phyloP scores from a whole-genome alignment of 768 basidiomycete species.

The Imleria badia region DNA sequence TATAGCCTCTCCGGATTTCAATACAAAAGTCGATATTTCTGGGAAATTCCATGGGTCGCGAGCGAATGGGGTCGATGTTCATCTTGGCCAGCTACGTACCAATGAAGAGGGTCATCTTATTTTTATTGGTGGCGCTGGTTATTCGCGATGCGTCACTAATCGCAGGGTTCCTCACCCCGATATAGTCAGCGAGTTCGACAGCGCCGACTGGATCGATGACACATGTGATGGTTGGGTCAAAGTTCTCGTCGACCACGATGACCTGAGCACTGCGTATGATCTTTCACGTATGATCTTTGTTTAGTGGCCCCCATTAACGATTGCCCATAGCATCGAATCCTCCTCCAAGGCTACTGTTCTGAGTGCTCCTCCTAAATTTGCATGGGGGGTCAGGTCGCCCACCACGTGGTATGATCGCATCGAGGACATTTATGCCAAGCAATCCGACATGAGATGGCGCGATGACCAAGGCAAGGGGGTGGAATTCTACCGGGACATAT shows the following conservation, averaged over 20 bases:
- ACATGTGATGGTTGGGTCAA: constrained; percentile 34
- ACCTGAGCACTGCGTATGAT: neutral
- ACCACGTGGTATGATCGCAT: constrained; percentile 34
- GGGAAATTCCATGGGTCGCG: neutral
- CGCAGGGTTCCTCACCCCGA: constrained; percentile 17
- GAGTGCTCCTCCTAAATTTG: constrained; percentile 32
- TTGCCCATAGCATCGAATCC: neutral
- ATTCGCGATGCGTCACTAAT: constrained; percentile 13
- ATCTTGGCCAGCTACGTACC: neutral
- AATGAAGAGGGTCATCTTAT: constrained; percentile 27
- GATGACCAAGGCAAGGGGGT: constrained; percentile 4
- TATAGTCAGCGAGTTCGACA: constrained; percentile 32
- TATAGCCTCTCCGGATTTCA: neutral
- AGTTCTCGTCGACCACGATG: constrained; percentile 19
- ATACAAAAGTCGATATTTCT: neutral
- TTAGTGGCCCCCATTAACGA: neutral
- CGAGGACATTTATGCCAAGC: constrained; percentile 28
- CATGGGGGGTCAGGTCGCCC: constrained; percentile 28
- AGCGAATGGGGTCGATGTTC: neutral
- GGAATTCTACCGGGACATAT: constrained; percentile 32
- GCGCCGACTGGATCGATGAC: constrained; percentile 36
- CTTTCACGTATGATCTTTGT: neutral
- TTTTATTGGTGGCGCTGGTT: constrained; percentile 31
- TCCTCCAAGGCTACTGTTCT: constrained; percentile 21
- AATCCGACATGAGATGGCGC: too few species aligned